These are phyloP conservation scores for Phlyctochytrium planicorne DNA, from an alignment of 192 early-diverging fungal species.

Conservation along the genomic window DNA sequence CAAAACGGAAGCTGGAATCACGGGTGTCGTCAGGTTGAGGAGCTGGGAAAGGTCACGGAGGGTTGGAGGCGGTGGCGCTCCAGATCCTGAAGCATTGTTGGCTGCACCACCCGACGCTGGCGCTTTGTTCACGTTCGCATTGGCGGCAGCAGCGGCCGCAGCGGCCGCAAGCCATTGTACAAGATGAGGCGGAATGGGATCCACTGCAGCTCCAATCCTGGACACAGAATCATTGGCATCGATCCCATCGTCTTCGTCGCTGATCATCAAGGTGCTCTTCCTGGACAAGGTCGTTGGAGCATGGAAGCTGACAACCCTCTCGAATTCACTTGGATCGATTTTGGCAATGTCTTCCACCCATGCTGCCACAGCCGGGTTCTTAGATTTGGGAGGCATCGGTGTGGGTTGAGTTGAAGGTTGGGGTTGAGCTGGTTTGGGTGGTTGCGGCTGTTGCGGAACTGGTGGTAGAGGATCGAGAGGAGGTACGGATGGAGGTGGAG, in stretches of 20 bases:
- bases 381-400: not conserved
- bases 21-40: not conserved
- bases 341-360: conserved; percentile 2
- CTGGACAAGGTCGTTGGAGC: not conserved
- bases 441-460: not conserved
- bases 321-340: not conserved
- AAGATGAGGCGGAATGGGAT: not conserved
- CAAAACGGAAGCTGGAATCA: not conserved
- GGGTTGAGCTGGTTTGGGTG: too few relatives aligned
- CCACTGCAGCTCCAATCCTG: not conserved
- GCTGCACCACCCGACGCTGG: not conserved
- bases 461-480: not conserved
- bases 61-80: not conserved
- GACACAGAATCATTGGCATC: not conserved
- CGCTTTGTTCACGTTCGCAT: not conserved
- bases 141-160: not conserved
- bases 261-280: not conserved
- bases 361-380: not conserved
- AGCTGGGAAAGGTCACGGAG: not conserved
- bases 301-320: not conserved
- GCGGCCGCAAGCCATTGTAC: not conserved
- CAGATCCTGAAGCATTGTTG: too few relatives aligned
- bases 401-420: not conserved
- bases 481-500: not conserved
- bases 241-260: conserved; percentile 1